Evolutionary conservation across 805 yeast genomes (phyloP), one percentile per base, ranked within the genome.

Genomic region (Candida sakaeoensis): DNA sequence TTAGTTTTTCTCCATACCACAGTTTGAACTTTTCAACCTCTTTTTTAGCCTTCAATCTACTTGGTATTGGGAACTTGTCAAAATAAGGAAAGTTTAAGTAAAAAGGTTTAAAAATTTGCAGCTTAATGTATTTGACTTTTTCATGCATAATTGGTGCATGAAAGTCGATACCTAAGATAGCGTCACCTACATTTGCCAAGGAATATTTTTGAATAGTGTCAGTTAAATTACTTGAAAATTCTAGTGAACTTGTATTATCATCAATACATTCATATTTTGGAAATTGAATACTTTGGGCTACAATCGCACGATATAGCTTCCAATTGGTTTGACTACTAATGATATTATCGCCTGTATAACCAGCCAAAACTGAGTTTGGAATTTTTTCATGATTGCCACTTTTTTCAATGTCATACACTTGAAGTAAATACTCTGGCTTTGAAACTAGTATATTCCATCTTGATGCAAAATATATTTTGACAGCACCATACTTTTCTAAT

Each of bases 361-460:
- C 61, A 1, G 81, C 70, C 21, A 77, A 49, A 6, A 77, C 75
- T 5, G 81, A 67, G 41, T 73, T 62, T 0, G 82, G 82, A 14
- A 77, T 75, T 50, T 79, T 79, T 41, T 68, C 65, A 15, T 76
- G 80, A 41, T 79, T 79, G 0, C 84, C 84, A 50, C 81, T 75
- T 45, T 79, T 79, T 3, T 75, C 77, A 55, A 67, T 80, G 47
- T 64, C 71, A 44, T 77, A 66, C 6, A 78, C 52, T 39, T 72
- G 72, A 5, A 56, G 53, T 44, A 79, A 54, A 38, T 55, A 65
- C 23, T 69, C 68, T 2, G 82, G 82, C 36, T 54, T 65, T 2
- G 75, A 63, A 1, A 78, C 75, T 22, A 79, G 52, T 15, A 77
- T 68, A 47, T 78, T 79, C 84, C 84, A 79, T 42, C 79, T 65